These are phyloP conservation scores for Trichoderma sp. DNA, from an alignment of 2,329 filamentous ascomycete genomes.

Conservation along the genomic window DNA sequence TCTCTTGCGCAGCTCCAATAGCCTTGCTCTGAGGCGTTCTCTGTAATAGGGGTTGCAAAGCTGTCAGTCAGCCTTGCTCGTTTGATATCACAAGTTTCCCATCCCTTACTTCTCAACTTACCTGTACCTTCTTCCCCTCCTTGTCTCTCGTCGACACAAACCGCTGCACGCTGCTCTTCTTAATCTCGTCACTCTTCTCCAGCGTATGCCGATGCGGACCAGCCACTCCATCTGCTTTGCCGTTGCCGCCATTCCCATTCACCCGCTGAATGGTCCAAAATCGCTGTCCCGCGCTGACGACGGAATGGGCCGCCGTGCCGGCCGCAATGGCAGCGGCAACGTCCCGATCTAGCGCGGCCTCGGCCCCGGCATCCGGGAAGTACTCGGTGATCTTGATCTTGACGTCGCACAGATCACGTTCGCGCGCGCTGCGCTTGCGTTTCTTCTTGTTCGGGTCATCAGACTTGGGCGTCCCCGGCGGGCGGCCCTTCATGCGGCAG, in stretches of 20 bases:
- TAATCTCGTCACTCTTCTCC: slow-evolving; percentile 72
- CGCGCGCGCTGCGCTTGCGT: slow-evolving; percentile 70
- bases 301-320: slow-evolving; percentile 11
- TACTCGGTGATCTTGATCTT: slow-evolving; percentile 86
- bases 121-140: slow-evolving; percentile 55
- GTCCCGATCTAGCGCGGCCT: slow-evolving; percentile 26
- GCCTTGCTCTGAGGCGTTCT: slow-evolving; percentile 72
- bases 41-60: slow-evolving; percentile 35
- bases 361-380: slow-evolving; percentile 54
- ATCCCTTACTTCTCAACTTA: slow-evolving; percentile 12
- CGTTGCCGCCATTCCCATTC: slow-evolving; percentile 72
- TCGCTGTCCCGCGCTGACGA: slow-evolving; percentile 45
- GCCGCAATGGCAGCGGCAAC: slow-evolving; percentile 23
- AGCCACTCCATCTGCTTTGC: slow-evolving; percentile 65
- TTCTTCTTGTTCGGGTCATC: slow-evolving; percentile 81
- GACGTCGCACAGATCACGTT: slow-evolving; percentile 78
- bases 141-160: slow-evolving; percentile 63
- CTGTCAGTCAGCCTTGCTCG: neutral
- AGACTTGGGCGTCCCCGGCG: slow-evolving; percentile 75
- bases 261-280: slow-evolving; percentile 76
- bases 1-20: slow-evolving; percentile 67
- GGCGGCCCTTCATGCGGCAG: slow-evolving; percentile 75
- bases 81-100: neutral
- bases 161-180: slow-evolving; percentile 75
- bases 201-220: slow-evolving; percentile 74